A percentile compares a stretch with the other conserved stretches of the same genome.
Conservation (phyloP, 2,329 filamentous ascomycete species). For the Zymoseptoria crescenta region DNA sequence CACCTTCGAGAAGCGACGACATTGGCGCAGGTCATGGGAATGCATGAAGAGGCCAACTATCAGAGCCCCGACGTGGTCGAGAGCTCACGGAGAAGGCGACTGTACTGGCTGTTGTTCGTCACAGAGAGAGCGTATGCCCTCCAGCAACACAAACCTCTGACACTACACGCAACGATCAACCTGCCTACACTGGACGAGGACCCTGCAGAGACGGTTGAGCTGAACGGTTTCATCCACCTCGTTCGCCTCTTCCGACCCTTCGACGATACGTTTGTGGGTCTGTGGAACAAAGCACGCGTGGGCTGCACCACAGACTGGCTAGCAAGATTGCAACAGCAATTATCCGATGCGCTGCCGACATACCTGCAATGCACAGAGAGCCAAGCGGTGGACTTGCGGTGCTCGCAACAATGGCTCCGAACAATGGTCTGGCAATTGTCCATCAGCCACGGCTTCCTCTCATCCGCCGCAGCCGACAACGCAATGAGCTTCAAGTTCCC, state of each 20-base stretch:
- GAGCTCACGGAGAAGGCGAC: slow-evolving; percentile 45
- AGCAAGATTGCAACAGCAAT: slow-evolving; percentile 42
- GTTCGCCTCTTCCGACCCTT: slow-evolving; percentile 56
- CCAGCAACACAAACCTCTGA: slow-evolving; percentile 55
- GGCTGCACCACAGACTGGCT: slow-evolving; percentile 42
- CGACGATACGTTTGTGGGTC: slow-evolving; percentile 54
- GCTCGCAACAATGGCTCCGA: slow-evolving; percentile 63
- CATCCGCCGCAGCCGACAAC: slow-evolving; percentile 49
- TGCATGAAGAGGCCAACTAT: slow-evolving; percentile 53
- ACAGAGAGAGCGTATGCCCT: slow-evolving; percentile 58
- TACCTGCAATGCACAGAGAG: slow-evolving; percentile 55
- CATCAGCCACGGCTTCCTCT: slow-evolving; percentile 57
- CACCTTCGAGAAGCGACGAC: slow-evolving; percentile 55
- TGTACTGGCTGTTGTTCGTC: slow-evolving; percentile 58
- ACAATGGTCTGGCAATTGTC: slow-evolving; percentile 67
- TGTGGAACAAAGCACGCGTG: slow-evolving; percentile 53
- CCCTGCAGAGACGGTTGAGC: slow-evolving; percentile 47
- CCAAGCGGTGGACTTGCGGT: slow-evolving; percentile 60
- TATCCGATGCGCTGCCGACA: slow-evolving; percentile 46
- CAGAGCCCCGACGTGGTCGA: slow-evolving; percentile 41
- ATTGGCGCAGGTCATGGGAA: slow-evolving; percentile 49
- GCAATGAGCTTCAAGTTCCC: slow-evolving; percentile 57
- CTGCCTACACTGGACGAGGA: slow-evolving; percentile 45
- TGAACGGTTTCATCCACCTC: slow-evolving; percentile 53
- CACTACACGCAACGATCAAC: slow-evolving; percentile 52